Base-by-base conservation (phyloP, 345 rosid species). In the Anacardium occidentale region DNA sequence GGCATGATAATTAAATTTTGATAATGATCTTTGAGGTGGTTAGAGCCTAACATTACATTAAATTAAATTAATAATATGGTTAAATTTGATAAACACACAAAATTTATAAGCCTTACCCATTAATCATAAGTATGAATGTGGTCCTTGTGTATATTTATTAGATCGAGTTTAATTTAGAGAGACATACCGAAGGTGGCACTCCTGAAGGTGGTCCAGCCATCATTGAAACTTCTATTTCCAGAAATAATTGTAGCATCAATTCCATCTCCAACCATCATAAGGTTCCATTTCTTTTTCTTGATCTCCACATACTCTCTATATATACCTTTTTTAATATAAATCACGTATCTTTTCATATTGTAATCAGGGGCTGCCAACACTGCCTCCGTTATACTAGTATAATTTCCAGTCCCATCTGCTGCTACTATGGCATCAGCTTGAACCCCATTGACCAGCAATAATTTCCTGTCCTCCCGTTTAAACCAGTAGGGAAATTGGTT, bases 141-240 rank as follows among this genome's bases (percentile, higher is more conserved):
- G 48, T 51, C 59, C 51, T 32, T 21, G 2, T 9, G 37, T 13
- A 1, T 4, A 54, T 20, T 20, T 53, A n/a, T n/a, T n/a, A n/a
- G 8, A 37, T 37, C 1, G 42, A 6, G 42, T 37, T 37, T 2
- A 34, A 34, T 34, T 34, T 34, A 14, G 40, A 69, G 63, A 55
- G 13, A 22, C 60, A 57, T n/a, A 94, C 98, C 98, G 17, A 94
- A 88, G 17, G 96, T 94, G 54, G 98, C 97, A 6, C 96, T 84
- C 66, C 96, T 80, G 75, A 90, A 94, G 9, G 98, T 94, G 32
- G 98, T 91, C 97, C 97, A 94, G 0, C 97, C 96, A 25, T 89
- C 96, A 8, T 64, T 40, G 15, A 70, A 86, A 63, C 63, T 94
- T 68, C 97, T 80, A 47, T 75, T 83, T 64, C 91, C 90, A 10